Evolutionary conservation across 1,284 basidiomycete species (phyloP), one percentile per base, ranked within the genome.

Genomic region (Neolentinus lepideus): DNA sequence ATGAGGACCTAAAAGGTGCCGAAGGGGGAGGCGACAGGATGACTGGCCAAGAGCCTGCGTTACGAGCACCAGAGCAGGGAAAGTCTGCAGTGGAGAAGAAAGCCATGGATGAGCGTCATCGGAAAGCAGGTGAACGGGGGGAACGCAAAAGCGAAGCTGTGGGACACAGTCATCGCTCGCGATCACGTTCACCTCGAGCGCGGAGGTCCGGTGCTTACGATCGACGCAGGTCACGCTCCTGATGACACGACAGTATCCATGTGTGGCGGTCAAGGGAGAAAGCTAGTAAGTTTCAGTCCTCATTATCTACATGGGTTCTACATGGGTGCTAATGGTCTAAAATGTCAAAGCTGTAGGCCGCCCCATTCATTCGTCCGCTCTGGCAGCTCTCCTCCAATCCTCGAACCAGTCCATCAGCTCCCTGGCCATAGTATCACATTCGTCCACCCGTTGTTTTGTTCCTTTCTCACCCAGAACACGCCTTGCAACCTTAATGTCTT

Each of bases 341-440:
- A n/a, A n/a, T n/a, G n/a, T n/a, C n/a, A n/a, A n/a, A n/a, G n/a
- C n/a, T n/a, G n/a, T n/a, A n/a, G n/a, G n/a, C n/a, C n/a, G n/a
- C n/a, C n/a, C 6, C 19, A 16, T 4, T 50, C 47, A 50, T 24
- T 3, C 12, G 8, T 29, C 22, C 47, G n/a, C 6, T 25, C 10
- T 46, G n/a, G 24, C 4, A 6, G 47, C 22, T 6, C 6, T 35
- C 14, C 16, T 56, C 74, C 74, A 75, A 19, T 64, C 53, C 53
- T 60, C 56, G 16, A 74, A 73, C 84, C 84, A 87, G 11, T 72
- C 68, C 52, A 83, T 68, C 11, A 86, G 71, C 43, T 66, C 69
- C 38, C 59, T 54, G 4, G 83, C 84, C 72, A 86, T 75, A 55
- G 73, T 62, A 58, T 65, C 57, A 1, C 79, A 81, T 61, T 82